Evolutionary conservation across 345 rosid species (phyloP), one percentile per base, ranked within the genome.

Genomic region (Gossypium bickii): DNA sequence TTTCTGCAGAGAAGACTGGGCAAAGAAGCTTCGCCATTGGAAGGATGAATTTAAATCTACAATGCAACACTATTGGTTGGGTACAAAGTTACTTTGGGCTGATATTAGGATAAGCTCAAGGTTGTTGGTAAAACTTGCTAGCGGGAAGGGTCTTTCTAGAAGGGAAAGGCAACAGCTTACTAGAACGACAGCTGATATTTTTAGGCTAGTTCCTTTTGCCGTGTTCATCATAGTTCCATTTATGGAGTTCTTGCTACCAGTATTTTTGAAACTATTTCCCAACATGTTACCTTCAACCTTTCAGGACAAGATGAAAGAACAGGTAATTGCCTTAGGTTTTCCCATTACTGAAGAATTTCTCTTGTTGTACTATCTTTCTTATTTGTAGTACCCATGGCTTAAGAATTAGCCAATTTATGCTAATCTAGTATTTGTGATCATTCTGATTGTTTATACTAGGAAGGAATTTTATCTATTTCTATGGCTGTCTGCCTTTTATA

Each of bases 281-380:
- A 94, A 90, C 85, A 90, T 94, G 98, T 83, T 94, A 79, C 98
- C 98, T 20, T 94, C 98, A 69, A 94, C 97, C 52, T 94, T 94
- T 83, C 97, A 94, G 85, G 98, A 94, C 87, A 94, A 85, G 88
- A 94, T 94, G 98, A 92, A 87, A 87, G 95, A 94, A 85, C 89
- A 94, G 98, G 98, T 94, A 85, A 24, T 76, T 55, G 62, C 59
- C 53, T 25, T 64, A 44, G 11, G n/a, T 51, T 79, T 24, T 25
- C 66, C 34, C 24, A 24, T 15, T 44, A 24, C 12, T 55, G 44
- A 47, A 60, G 66, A 63, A 70, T 55, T 41, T 74, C 22, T 41
- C 5, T 12, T 12, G 38, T 52, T 69, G 11, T 70, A 20, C 20
- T 20, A 20, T 20, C 20, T 22, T 75, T 48, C 63, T 59, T 66